Conservation (phyloP, 495 filamentous ascomycete genomes). For the Penicillium paxilli region DNA sequence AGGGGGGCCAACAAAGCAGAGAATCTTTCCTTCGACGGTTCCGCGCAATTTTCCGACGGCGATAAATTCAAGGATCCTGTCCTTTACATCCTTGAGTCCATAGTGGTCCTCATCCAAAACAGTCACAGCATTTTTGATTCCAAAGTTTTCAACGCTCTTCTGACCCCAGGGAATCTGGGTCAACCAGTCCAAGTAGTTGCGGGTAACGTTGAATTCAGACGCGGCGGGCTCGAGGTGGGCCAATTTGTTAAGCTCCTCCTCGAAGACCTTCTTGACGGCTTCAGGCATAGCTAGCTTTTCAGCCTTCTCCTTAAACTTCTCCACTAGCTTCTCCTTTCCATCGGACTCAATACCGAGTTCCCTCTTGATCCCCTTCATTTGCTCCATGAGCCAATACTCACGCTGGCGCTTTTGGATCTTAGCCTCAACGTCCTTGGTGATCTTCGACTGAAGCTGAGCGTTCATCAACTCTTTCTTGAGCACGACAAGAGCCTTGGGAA, state of each 20-base stretch:
- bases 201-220: conserved; percentile 98
- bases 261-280: conserved; percentile 93
- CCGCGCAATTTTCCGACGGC: conserved; percentile 96
- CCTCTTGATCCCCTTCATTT: conserved; percentile 97
- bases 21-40: conserved; percentile 97
- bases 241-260: conserved; percentile 96
- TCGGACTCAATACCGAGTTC: conserved; percentile 97
- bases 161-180: conserved; percentile 98
- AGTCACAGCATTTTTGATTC: conserved; percentile 82
- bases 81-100: conserved; percentile 97
- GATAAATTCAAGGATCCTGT: conserved; percentile 98
- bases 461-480: conserved; percentile 99
- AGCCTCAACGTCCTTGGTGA: conserved; percentile 94
- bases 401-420: conserved; percentile 98
- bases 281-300: conserved; percentile 96
- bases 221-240: conserved; percentile 92
- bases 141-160: conserved; percentile 94
- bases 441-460: conserved; percentile 93
- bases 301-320: conserved; percentile 95
- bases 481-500: conserved; percentile 86
- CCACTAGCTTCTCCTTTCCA: conserved; percentile 95
- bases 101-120: conserved; percentile 98
- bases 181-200: conserved; percentile 98
- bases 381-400: conserved; percentile 99
- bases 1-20: conserved; percentile 96